Conservation (phyloP, 2,329 filamentous ascomycete species). For the Fusarium buharicum region DNA sequence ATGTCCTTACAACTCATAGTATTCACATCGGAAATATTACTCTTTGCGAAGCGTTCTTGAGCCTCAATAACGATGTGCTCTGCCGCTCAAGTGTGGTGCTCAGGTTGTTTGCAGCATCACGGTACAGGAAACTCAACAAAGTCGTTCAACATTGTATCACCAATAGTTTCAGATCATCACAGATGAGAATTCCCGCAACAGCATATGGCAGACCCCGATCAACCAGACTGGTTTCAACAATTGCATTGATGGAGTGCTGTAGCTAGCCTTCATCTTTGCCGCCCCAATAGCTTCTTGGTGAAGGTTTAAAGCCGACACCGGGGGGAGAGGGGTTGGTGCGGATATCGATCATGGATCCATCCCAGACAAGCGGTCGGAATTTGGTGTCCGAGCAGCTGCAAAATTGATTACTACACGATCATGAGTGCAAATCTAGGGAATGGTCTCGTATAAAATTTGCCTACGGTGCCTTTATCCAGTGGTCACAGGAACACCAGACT, state of each 20-base stretch:
- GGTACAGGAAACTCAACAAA: slow-evolving; percentile 18
- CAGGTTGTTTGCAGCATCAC: slow-evolving; percentile 23
- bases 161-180: slow-evolving; percentile 4
- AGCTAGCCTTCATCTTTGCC: slow-evolving; percentile 28
- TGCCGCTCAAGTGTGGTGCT: not conserved
- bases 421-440: slow-evolving; percentile 2
- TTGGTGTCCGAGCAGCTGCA: slow-evolving; percentile 38
- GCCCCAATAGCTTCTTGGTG: slow-evolving; percentile 41
- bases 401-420: slow-evolving; percentile 8
- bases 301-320: slow-evolving; percentile 43
- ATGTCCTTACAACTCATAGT: not conserved
- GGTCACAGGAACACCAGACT: too few relatives aligned
- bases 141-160: not conserved
- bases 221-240: slow-evolving; percentile 19
- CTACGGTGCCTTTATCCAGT: too few relatives aligned
- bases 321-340: slow-evolving; percentile 40
- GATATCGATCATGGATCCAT: slow-evolving; percentile 26
- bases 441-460: slow-evolving; percentile 12
- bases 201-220: slow-evolving; percentile 14
- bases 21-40: not conserved
- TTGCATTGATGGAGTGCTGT: slow-evolving; percentile 7
- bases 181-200: slow-evolving; percentile 41
- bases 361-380: slow-evolving; percentile 31
- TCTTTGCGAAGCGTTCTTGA: not conserved
- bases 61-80: not conserved